Base-by-base conservation (phyloP, 148 eudicot genomes). In the Rhododendron ferrugineum region DNA sequence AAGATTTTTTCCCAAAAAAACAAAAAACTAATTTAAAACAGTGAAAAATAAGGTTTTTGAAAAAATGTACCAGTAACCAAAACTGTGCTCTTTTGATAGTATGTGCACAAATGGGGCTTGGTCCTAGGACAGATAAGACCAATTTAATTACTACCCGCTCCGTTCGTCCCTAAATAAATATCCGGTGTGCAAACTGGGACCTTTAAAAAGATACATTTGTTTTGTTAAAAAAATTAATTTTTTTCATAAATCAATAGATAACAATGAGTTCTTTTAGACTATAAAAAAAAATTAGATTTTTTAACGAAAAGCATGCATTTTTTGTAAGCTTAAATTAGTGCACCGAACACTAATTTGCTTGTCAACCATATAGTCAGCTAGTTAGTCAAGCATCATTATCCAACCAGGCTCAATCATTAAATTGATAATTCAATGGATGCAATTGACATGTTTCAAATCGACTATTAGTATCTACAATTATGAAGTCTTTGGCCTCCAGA, bases 161-260 rank as follows among this genome's bases (percentile, higher is more conserved):
- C 7, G 42, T 40, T 0, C 7, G 42, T 40, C 1, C 42, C 7
- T 40, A 40, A 40, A 40, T 40, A 40, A 40, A 1, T 40, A 0
- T 0, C 1, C 42, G 0, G 1, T 40, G 42, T 0, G 8, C 8
- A 40, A 40, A 40, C 0, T 0, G 0, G 0, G 8, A 0, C 44
- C 1, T 6, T 6, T 40, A 40, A 40, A 40, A 40, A 40, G 1
- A 40, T 40, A 0, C 7, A 40, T 6, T 5, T 40, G 44, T 40
- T 40, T 40, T 40, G 8, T 40, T 40, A 40, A 40, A 40, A 40
- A 40, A 40, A 40, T 5, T 0, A 40, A 0, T 40, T 40, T 40
- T 40, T 40, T 40, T 5, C 44, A 40, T 0, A 40, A 40, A 40
- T 40, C 1, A 40, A 40, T 40, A 40, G 44, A 40, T 40, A 40